Evolutionary conservation across 2,329 filamentous ascomycete genomes (phyloP).

Genomic region (Aureobasidium sp.): DNA sequence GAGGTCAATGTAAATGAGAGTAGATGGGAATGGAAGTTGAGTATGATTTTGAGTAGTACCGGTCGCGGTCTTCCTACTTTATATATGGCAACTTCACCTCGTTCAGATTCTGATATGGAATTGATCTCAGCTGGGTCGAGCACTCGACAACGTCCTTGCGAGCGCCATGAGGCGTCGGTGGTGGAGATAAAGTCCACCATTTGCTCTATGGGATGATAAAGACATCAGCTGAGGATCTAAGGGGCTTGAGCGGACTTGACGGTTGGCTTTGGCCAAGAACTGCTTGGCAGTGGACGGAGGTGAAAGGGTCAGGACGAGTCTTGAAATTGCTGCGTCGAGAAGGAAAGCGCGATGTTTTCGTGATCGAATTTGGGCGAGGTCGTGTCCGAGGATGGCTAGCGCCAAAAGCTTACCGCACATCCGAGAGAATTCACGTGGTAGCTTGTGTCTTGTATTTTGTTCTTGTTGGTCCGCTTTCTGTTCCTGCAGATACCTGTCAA

Average conservation of each 20-base stretch:
- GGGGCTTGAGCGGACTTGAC: constrained; percentile 5
- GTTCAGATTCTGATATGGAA: neutral
- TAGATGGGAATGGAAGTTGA: neutral
- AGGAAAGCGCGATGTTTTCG: neutral
- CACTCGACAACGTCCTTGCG: neutral
- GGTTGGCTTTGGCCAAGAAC: neutral
- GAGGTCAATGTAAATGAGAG: neutral
- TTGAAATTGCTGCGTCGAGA: neutral
- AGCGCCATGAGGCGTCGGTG: neutral
- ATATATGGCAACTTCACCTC: neutral
- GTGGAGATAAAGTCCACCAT: constrained; percentile 1
- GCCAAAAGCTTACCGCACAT: neutral
- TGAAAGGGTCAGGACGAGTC: neutral
- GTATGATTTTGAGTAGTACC: neutral
- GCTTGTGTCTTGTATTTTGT: neutral
- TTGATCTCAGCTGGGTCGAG: neutral
- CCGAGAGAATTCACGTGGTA: neutral
- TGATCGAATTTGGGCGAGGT: neutral
- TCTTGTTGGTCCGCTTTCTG: neutral
- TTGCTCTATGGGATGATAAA: neutral
- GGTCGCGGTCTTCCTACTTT: neutral
- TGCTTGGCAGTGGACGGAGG: neutral
- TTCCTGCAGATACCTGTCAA: constrained; percentile 6
- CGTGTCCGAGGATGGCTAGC: neutral
- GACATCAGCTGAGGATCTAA: neutral